Percentiles rank a stretch among this genome's conserved stretches.
Evolutionary conservation across 1,139 yeast species (phyloP).

Genomic region (Kluyveromyces sp.): DNA sequence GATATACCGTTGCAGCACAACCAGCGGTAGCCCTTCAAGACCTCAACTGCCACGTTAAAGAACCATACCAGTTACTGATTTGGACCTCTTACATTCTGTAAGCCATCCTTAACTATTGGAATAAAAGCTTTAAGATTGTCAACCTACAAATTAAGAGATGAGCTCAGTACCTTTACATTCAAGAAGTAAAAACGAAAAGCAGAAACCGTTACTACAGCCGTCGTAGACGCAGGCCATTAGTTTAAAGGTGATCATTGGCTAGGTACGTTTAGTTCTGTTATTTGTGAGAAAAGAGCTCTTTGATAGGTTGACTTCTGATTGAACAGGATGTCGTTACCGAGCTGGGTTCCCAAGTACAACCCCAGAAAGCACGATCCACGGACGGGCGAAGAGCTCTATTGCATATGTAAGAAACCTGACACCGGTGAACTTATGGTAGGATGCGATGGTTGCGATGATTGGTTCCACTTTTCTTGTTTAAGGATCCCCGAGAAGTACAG

Average conservation of each 20-base stretch:
- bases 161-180: too few species aligned
- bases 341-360: slow-evolving; percentile 30
- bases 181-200: too few species aligned
- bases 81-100: too few species aligned
- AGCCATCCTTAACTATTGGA: too few species aligned
- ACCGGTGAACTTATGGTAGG: slow-evolving; percentile 81
- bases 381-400: slow-evolving; percentile 57
- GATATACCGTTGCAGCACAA: not conserved
- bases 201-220: too few species aligned
- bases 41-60: too few species aligned
- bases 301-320: not conserved
- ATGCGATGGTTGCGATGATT: slow-evolving; percentile 92
- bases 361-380: slow-evolving; percentile 21
- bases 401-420: slow-evolving; percentile 76
- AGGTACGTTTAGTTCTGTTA: not conserved
- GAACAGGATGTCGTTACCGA: slow-evolving; percentile 17
- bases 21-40: too few species aligned
- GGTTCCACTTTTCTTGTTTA: slow-evolving; percentile 87
- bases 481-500: slow-evolving; percentile 48
- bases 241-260: too few species aligned
- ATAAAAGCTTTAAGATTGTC: too few species aligned
- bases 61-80: too few species aligned
- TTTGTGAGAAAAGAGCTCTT: not conserved
- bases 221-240: too few species aligned
- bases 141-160: too few species aligned